Evolutionary conservation across 2,329 filamentous ascomycete genomes (phyloP).

Genomic region (Aspergillus fumigatus): DNA sequence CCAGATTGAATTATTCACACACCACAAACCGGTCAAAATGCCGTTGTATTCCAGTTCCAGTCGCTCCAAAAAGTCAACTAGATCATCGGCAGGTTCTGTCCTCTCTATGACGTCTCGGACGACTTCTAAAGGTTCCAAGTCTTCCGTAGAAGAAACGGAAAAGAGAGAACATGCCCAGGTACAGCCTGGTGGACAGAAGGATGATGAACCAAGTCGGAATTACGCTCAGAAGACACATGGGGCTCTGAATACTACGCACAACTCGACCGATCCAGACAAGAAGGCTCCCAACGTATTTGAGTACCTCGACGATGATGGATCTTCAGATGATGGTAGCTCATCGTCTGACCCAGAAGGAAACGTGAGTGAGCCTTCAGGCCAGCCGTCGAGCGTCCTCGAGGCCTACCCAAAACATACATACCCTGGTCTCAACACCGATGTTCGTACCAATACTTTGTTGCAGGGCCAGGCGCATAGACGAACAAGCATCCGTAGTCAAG

Average conservation of each 20-base stretch:
- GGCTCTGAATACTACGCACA: conserved; percentile 10
- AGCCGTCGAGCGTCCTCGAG: background rate
- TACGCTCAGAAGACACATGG: conserved; percentile 15
- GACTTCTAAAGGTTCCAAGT: conserved; percentile 16
- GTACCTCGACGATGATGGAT: conserved; percentile 30
- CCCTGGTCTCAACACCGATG: background rate
- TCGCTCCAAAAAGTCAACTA: conserved; percentile 24
- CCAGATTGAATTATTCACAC: conserved; percentile 4
- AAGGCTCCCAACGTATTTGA: conserved; percentile 37
- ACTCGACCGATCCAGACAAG: conserved; percentile 14
- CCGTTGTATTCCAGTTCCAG: conserved; percentile 21
- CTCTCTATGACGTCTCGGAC: conserved; percentile 15
- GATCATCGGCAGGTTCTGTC: conserved; percentile 23
- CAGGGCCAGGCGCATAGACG: conserved; percentile 1
- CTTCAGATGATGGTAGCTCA: conserved; percentile 17
- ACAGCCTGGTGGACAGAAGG: conserved; percentile 8
- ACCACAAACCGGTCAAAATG: conserved; percentile 22
- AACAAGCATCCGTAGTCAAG: conserved; percentile 24
- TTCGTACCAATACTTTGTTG: conserved; percentile 6
- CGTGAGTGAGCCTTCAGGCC: background rate
- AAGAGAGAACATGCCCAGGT: conserved; percentile 10
- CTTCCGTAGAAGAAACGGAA: conserved; percentile 12
- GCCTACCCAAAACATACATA: conserved; percentile 5
- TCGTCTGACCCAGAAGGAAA: conserved; percentile 15
- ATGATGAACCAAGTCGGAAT: conserved; percentile 10